Evolutionary conservation across 1,284 basidiomycete species (phyloP).

Genomic region (Marasmius oreades): DNA sequence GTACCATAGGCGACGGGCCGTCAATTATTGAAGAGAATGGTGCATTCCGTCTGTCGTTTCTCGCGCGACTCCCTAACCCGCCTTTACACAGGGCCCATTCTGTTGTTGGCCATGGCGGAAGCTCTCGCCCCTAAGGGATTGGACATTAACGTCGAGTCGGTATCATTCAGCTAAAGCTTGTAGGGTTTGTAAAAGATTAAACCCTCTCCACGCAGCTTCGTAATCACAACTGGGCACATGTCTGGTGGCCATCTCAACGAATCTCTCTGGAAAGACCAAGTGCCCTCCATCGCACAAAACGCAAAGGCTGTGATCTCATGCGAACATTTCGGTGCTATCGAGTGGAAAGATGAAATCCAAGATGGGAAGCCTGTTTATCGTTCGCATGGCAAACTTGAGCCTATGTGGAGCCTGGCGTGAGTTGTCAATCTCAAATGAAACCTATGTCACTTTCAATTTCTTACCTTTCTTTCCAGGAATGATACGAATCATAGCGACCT

Average conservation of each 20-base stretch:
- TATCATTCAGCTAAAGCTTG: too few relatives aligned
- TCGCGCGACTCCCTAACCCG: not conserved
- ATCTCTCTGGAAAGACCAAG: constrained; percentile 24
- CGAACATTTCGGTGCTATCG: constrained; percentile 27
- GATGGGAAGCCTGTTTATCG: constrained; percentile 21
- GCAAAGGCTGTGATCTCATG: constrained; percentile 24
- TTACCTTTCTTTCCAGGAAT: constrained; percentile 16
- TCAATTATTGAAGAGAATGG: constrained; percentile 28
- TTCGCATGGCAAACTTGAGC: constrained; percentile 24
- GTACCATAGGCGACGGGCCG: constrained; percentile 25
- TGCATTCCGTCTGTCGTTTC: constrained; percentile 8
- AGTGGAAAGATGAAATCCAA: constrained; percentile 25
- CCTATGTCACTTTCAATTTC: not conserved
- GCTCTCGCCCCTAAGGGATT: constrained; percentile 21
- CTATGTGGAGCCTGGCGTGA: constrained; percentile 29
- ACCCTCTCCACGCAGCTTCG: not conserved
- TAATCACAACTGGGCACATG: constrained; percentile 18
- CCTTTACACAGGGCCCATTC: constrained; percentile 21
- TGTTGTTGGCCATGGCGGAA: constrained; percentile 27
- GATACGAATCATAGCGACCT: constrained; percentile 17
- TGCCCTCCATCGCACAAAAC: constrained; percentile 20
- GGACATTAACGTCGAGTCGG: constrained; percentile 25
- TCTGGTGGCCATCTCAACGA: constrained; percentile 25
- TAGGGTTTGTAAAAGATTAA: not conserved
- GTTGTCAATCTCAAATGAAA: too few relatives aligned